phyloP scores from a whole-genome alignment of 306 rosid species.

The Citrullus mucosospermus region DNA sequence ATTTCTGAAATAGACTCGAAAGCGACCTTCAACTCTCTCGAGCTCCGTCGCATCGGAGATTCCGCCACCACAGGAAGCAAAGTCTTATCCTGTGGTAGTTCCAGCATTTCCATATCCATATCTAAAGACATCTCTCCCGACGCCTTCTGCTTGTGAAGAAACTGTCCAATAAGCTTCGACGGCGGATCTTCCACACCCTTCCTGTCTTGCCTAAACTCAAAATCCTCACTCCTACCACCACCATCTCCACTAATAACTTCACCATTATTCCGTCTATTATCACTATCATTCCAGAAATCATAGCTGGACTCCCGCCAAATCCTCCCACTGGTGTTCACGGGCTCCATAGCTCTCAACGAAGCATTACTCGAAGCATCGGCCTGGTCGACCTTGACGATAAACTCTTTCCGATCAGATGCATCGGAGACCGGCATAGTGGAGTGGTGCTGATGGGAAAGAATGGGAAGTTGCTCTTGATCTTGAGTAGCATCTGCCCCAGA shows the following conservation, averaged over 20 bases:
- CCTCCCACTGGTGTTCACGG: not conserved
- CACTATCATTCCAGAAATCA: conserved; percentile 33
- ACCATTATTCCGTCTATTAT: not conserved
- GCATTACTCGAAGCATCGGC: not conserved
- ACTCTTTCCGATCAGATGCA: conserved; percentile 16
- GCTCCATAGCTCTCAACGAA: not conserved
- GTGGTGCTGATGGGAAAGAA: conserved; percentile 30
- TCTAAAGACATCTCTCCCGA: conserved; percentile 64
- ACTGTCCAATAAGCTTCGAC: conserved; percentile 54
- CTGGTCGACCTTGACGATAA: conserved; percentile 50
- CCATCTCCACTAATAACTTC: not conserved
- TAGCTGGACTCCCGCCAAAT: conserved; percentile 52
- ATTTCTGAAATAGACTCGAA: conserved; percentile 30
- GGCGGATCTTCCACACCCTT: conserved; percentile 55
- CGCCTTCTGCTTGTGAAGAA: conserved; percentile 57
- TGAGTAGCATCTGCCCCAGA: conserved; percentile 6
- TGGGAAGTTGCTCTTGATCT: conserved; percentile 51
- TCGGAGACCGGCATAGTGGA: conserved; percentile 7
- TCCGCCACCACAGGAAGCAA: conserved; percentile 35
- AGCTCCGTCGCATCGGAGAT: conserved; percentile 25
- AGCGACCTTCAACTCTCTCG: conserved; percentile 49
- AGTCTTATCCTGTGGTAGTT: conserved; percentile 29
- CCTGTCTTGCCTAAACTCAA: conserved; percentile 24
- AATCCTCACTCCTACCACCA: conserved; percentile 6
- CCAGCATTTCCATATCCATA: conserved; percentile 95